Conservation (phyloP, 768 basidiomycete genomes). For the Naganishia randhawae region DNA sequence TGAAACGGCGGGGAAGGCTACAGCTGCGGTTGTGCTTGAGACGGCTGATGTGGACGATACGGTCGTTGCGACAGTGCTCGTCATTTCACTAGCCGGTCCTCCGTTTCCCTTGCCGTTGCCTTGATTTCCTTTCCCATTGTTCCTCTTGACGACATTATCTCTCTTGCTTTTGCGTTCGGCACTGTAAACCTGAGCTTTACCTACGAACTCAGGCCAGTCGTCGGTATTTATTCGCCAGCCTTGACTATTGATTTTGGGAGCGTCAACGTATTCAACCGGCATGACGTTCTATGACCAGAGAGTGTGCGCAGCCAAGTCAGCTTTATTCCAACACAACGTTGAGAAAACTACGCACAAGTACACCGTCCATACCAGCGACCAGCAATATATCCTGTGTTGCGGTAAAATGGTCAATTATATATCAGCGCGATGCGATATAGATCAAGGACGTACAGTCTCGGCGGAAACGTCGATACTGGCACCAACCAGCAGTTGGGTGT, state of each 20-base stretch:
- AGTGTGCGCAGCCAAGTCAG: background rate
- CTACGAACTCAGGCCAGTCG: constrained; percentile 14
- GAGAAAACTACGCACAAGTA: constrained; percentile 41
- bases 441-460: constrained; percentile 45
- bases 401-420: background rate
- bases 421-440: too few species aligned
- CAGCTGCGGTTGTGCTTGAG: constrained; percentile 10
- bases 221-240: constrained; percentile 23
- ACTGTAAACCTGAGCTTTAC: constrained; percentile 12
- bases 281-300: background rate
- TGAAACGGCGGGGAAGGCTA: background rate
- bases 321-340: background rate
- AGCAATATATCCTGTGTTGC: constrained; percentile 54
- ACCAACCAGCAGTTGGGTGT: constrained; percentile 60
- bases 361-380: constrained; percentile 55
- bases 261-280: constrained; percentile 19
- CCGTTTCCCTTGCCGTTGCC: constrained; percentile 17
- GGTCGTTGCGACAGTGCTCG: constrained; percentile 9
- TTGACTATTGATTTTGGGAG: constrained; percentile 17
- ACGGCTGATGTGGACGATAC: constrained; percentile 4
- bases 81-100: constrained; percentile 5
- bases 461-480: constrained; percentile 57
- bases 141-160: background rate
- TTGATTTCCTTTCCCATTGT: constrained; percentile 15
- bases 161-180: constrained; percentile 5